These are phyloP conservation scores for Penicillium sp. DNA, from an alignment of 2,329 filamentous ascomycete genomes.

Conservation along the genomic window DNA sequence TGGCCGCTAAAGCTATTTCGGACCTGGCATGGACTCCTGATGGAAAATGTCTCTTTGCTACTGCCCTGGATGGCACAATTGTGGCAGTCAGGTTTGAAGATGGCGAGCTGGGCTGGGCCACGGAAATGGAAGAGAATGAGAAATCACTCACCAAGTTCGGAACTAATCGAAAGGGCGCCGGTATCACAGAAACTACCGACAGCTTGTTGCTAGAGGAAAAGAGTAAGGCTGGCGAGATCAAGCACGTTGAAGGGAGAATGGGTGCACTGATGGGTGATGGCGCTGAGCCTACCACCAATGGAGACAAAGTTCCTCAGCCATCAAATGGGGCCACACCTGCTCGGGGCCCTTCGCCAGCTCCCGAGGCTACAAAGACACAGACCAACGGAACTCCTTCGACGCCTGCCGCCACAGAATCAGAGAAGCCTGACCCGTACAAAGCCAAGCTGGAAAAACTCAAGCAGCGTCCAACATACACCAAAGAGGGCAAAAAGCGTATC, in stretches of 20 bases:
- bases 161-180: conserved; percentile 79
- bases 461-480: conserved; percentile 88
- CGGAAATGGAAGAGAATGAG: conserved; percentile 82
- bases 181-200: conserved; percentile 89
- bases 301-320: conserved; percentile 35
- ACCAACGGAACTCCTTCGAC: conserved; percentile 36
- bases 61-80: conserved; percentile 86
- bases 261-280: conserved; percentile 94
- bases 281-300: conserved; percentile 55
- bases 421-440: conserved; percentile 54
- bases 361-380: conserved; percentile 35
- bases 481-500: conserved; percentile 95
- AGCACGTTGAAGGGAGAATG: conserved; percentile 91
- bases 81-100: conserved; percentile 76
- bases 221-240: conserved; percentile 86
- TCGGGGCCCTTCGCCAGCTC: conserved; percentile 31
- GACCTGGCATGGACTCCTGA: conserved; percentile 93
- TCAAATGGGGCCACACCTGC: conserved; percentile 48
- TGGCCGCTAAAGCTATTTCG: conserved; percentile 87
- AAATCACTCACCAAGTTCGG: conserved; percentile 92
- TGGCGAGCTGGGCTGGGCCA: conserved; percentile 86
- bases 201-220: conserved; percentile 82
- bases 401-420: conserved; percentile 34
- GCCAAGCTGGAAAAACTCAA: conserved; percentile 70
- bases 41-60: conserved; percentile 80